A percentile compares a stretch with the other conserved stretches of the same genome.
These are phyloP conservation scores for Vitis hybrid DNA, from an alignment of 177 flowering plant species.

Conservation along the genomic window DNA sequence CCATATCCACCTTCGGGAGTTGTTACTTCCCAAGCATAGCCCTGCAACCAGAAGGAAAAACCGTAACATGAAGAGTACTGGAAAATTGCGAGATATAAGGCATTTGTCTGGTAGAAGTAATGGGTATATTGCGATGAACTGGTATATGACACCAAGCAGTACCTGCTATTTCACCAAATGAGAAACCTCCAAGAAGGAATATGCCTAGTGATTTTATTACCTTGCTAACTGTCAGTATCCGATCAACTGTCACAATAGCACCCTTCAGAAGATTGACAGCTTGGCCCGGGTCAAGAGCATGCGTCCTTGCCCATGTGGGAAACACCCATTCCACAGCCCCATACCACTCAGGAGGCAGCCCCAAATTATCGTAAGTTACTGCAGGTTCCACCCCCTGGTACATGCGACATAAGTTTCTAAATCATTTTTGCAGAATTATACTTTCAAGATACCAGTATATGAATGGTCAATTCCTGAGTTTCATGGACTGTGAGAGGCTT, in stretches of 20 bases:
- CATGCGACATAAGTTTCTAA: background rate
- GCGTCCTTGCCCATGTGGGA: slow-evolving; percentile 95
- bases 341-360: slow-evolving; percentile 86
- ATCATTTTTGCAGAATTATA: background rate
- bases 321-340: slow-evolving; percentile 91
- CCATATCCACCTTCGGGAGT: slow-evolving; percentile 95
- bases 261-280: slow-evolving; percentile 93
- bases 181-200: background rate
- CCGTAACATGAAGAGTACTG: background rate
- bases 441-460: background rate
- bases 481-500: background rate
- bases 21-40: slow-evolving; percentile 97
- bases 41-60: slow-evolving; percentile 44
- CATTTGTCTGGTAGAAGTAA: background rate
- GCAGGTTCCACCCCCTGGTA: slow-evolving; percentile 96
- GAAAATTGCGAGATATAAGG: background rate
- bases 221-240: slow-evolving; percentile 93
- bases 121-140: background rate
- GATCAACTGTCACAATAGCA: slow-evolving; percentile 87
- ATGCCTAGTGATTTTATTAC: slow-evolving; percentile 25
- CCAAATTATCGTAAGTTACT: slow-evolving; percentile 64
- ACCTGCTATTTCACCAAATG: slow-evolving; percentile 1
- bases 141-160: slow-evolving; percentile 4
- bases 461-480: background rate
- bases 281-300: slow-evolving; percentile 96